Evolutionary conservation across 352 stramenopile species (phyloP).

Genomic region (Thraustotheca clavata): DNA sequence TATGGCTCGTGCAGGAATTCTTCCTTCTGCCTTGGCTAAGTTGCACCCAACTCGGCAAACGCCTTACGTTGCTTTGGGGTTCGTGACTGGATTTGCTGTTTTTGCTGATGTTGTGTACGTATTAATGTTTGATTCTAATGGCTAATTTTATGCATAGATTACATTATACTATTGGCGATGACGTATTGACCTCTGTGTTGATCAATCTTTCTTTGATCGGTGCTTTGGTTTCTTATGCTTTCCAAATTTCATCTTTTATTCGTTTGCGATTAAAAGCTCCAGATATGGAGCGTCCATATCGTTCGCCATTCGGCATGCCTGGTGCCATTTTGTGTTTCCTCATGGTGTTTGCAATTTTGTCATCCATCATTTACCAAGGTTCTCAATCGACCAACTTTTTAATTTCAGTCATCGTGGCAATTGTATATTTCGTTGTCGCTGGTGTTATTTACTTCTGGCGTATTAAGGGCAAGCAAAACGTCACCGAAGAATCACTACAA

Average conservation of each 20-base stretch:
- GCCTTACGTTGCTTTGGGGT: too few species aligned
- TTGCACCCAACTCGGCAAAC: too few species aligned
- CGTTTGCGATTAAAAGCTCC: slow-evolving; percentile 41
- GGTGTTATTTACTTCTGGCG: slow-evolving; percentile 40
- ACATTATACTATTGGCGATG: slow-evolving; percentile 53
- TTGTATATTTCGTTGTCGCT: slow-evolving; percentile 45
- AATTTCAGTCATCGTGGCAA: slow-evolving; percentile 44
- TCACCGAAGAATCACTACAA: too few species aligned
- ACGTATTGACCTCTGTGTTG: slow-evolving; percentile 42
- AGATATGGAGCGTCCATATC: slow-evolving; percentile 37
- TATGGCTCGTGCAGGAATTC: too few species aligned
- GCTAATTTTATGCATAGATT: slow-evolving; percentile 23
- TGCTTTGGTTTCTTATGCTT: slow-evolving; percentile 48
- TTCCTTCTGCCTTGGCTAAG: too few species aligned
- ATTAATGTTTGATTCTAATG: too few species aligned
- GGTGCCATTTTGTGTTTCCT: slow-evolving; percentile 39
- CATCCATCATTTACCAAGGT: slow-evolving; percentile 63
- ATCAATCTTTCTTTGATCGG: slow-evolving; percentile 67
- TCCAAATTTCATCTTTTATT: slow-evolving; percentile 53
- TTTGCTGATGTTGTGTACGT: too few species aligned
- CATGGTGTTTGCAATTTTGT: slow-evolving; percentile 36
- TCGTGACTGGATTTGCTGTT: too few species aligned
- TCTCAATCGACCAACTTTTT: slow-evolving; percentile 45
- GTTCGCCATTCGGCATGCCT: slow-evolving; percentile 43
- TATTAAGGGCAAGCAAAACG: background rate